These are phyloP conservation scores for Fusarium haematococcum DNA, from an alignment of 2,329 filamentous ascomycete species.

Conservation along the genomic window DNA sequence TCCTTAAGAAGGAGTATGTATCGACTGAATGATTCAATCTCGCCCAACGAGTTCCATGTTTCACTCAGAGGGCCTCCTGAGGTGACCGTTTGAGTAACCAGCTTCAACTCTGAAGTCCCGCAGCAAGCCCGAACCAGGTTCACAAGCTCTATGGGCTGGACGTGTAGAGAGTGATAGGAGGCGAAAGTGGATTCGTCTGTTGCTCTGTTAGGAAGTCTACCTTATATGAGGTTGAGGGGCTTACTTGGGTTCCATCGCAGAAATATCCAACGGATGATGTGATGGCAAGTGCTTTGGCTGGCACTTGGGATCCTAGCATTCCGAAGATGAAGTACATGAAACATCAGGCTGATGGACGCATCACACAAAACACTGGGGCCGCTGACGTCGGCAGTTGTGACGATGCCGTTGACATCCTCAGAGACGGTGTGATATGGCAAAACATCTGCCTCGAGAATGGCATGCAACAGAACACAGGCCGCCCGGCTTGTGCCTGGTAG, in stretches of 20 bases:
- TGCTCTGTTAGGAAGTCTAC: slow-evolving; percentile 1
- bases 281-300: slow-evolving; percentile 74
- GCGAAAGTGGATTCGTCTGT: slow-evolving; percentile 75
- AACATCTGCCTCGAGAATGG: slow-evolving; percentile 74
- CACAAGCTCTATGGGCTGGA: slow-evolving; percentile 73
- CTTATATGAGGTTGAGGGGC: slow-evolving; percentile 35
- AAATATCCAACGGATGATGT: slow-evolving; percentile 85
- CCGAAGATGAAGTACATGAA: slow-evolving; percentile 73
- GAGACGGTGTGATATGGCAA: slow-evolving; percentile 75
- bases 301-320: slow-evolving; percentile 76
- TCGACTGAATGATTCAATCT: slow-evolving; percentile 58
- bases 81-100: slow-evolving; percentile 48
- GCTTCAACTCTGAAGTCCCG: slow-evolving; percentile 57
- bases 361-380: slow-evolving; percentile 86
- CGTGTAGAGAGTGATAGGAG: slow-evolving; percentile 72
- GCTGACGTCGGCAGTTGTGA: slow-evolving; percentile 82
- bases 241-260: slow-evolving; percentile 85
- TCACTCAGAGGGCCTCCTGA: slow-evolving; percentile 63
- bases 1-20: slow-evolving; percentile 67
- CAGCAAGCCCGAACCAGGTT: slow-evolving; percentile 78
- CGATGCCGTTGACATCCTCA: slow-evolving; percentile 77
- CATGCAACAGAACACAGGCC: slow-evolving; percentile 78
- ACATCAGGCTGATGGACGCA: slow-evolving; percentile 80
- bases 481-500: slow-evolving; percentile 79
- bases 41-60: slow-evolving; percentile 58